Conservation (phyloP, 192 early-diverging fungal species). For the Phlyctochytrium arcticum region DNA sequence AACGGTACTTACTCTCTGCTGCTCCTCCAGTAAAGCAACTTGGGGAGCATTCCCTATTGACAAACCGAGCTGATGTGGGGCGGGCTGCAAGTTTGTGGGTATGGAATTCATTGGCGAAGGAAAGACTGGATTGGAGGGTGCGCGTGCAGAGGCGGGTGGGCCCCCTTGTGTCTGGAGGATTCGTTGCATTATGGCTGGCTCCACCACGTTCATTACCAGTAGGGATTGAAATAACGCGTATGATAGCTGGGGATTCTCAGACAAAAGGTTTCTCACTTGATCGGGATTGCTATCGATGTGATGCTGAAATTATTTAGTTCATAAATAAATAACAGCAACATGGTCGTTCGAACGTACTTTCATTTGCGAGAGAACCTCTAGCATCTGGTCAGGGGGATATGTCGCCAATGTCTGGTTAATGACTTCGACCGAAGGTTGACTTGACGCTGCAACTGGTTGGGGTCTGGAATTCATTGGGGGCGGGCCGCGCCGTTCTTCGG, state of each 20-base stretch:
- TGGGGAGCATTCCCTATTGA: no score
- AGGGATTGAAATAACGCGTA: slow-evolving; percentile 84
- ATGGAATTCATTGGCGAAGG: no score
- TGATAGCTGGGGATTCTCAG: slow-evolving; percentile 72
- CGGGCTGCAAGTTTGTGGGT: background rate
- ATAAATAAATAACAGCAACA: background rate
- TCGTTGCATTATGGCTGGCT: slow-evolving; percentile 31
- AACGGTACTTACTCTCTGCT: slow-evolving; percentile 53
- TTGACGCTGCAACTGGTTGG: background rate
- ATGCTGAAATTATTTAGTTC: slow-evolving; percentile 39
- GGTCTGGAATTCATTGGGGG: background rate
- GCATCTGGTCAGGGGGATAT: slow-evolving; percentile 56
- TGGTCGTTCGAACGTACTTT: slow-evolving; percentile 41
- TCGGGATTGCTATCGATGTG: slow-evolving; percentile 58
- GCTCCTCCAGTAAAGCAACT: slow-evolving; percentile 35
- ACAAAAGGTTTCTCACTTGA: slow-evolving; percentile 63
- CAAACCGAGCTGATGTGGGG: no score
- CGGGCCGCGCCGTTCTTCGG: background rate
- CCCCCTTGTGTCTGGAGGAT: background rate
- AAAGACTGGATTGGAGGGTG: background rate
- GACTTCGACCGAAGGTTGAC: slow-evolving; percentile 40
- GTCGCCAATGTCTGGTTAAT: slow-evolving; percentile 52
- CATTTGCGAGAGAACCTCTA: slow-evolving; percentile 62
- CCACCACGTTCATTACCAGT: slow-evolving; percentile 73
- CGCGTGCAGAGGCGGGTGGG: background rate